Base-by-base conservation (phyloP, 2,329 filamentous ascomycete species). In the Cadophora sp. region DNA sequence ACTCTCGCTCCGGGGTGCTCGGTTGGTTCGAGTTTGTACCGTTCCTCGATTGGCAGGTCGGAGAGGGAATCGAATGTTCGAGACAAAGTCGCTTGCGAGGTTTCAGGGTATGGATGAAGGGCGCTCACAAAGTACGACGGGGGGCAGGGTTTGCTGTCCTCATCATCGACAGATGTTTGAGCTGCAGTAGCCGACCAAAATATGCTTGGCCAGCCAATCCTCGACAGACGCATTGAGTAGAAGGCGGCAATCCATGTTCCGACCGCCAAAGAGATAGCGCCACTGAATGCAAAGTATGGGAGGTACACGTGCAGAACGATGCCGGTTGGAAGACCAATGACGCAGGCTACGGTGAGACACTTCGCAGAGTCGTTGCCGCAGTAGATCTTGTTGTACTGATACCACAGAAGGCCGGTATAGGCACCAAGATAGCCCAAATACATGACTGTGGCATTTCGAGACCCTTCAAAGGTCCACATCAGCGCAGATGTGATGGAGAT, bases 311-410 rank as follows among this genome's bases (percentile, higher is more conserved):
- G 81, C 6, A 87, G 75, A 3, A 81, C 76, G 43, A 83, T 79
- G 16, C 85, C 85, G 5, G 83, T 66, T 1, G 81, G 75, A 9
- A 87, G 75, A 7, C 84, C 85, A 19, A 85, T 63, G 22, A 80
- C 62, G 4, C 81, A 78, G 14, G 83, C 83, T n/a, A 79, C 71
- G 7, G 84, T 71, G 5, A 87, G 79, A 6, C 83, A 82, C 71
- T 82, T 82, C 53, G 85, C 76, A 1, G 82, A 81, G 65, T 83
- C 79, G 1, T 83, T 81, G 0, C 84, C 85, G 8, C 82, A 81
- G 73, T 85, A 86, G 51, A 86, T 85, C 74, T 83, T 84, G 48
- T 79, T 84, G 75, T 84, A 85, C 73, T 85, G 85, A 67, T 86
- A 61, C 64, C 64, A 66, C 2, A 61, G 64, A 40, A 66, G 55